phyloP scores from a whole-genome alignment of 768 basidiomycete species.

The Sarcodon sp. region DNA sequence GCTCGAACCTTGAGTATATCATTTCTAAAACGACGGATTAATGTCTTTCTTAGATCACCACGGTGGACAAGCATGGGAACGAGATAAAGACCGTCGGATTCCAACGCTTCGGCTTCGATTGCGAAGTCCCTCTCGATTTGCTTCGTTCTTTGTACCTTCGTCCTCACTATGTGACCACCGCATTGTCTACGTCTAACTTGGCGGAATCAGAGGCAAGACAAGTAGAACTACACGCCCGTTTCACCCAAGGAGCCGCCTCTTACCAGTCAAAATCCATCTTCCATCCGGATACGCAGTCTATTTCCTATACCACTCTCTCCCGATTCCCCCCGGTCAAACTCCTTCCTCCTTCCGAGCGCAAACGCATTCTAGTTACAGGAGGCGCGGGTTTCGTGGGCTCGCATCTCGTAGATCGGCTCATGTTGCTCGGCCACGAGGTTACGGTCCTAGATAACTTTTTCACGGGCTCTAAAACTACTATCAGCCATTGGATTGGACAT shows the following conservation, averaged over 20 bases:
- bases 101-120: conserved; percentile 83
- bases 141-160: conserved; percentile 85
- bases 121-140: conserved; percentile 64
- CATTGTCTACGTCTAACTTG: conserved; percentile 19
- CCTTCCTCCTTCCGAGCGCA: conserved; percentile 62
- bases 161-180: conserved; percentile 54
- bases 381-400: conserved; percentile 99
- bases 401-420: conserved; percentile 93
- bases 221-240: conserved; percentile 33
- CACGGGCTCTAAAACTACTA: conserved; percentile 95
- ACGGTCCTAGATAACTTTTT: conserved; percentile 98
- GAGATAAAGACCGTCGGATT: conserved; percentile 76
- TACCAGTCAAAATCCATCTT: conserved; percentile 84
- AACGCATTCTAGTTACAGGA: conserved; percentile 90
- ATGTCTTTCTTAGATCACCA: conserved; percentile 31
- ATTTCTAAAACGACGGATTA: no score
- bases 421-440: conserved; percentile 96
- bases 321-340: conserved; percentile 91
- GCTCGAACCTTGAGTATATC: no score
- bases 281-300: conserved; percentile 64
- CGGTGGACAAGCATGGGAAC: conserved; percentile 61
- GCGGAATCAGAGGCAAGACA: conserved; percentile 26
- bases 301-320: conserved; percentile 86
- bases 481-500: conserved; percentile 92
- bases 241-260: conserved; percentile 30